Percentiles rank a stretch among this genome's conserved stretches.
These are phyloP conservation scores for Halenospora varia DNA, from an alignment of 495 filamentous ascomycete species.

Conservation along the genomic window DNA sequence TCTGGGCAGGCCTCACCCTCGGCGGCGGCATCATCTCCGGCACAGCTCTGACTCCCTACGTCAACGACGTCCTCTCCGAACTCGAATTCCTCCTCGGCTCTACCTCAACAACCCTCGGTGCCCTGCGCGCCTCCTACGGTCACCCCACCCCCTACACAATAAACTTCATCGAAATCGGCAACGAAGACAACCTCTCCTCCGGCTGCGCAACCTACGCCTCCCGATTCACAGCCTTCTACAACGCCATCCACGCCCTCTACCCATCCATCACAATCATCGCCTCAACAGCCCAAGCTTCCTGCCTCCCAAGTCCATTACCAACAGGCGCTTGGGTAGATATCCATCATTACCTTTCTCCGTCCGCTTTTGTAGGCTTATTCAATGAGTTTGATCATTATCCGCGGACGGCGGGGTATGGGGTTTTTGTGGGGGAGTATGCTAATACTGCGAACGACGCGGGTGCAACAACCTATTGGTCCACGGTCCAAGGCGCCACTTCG, in stretches of 20 bases:
- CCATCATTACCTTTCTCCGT: constrained; percentile 43
- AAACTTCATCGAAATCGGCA: constrained; percentile 34
- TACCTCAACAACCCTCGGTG: constrained; percentile 7
- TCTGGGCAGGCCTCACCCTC: constrained; percentile 50
- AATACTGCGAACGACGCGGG: constrained; percentile 31
- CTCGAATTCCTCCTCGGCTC: constrained; percentile 19
- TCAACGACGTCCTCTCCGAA: constrained; percentile 22
- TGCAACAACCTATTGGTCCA: constrained; percentile 23
- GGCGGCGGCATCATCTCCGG: constrained; percentile 29
- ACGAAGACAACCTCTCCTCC: constrained; percentile 47
- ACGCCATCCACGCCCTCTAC: constrained; percentile 43
- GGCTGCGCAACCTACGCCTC: constrained; percentile 36
- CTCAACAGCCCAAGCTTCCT: constrained; percentile 19
- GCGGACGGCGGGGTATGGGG: constrained; percentile 17
- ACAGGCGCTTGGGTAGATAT: constrained; percentile 29
- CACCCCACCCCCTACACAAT: constrained; percentile 16
- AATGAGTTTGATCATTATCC: constrained; percentile 44
- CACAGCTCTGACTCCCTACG: constrained; percentile 21
- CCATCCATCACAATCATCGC: constrained; percentile 45
- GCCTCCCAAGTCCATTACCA: neutral
- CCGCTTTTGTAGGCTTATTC: constrained; percentile 43
- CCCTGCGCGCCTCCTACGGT: constrained; percentile 18
- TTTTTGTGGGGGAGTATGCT: constrained; percentile 48
- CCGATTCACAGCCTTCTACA: constrained; percentile 44
- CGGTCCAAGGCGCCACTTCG: constrained; percentile 34